Conservation (phyloP, 192 early-diverging fungal genomes). For the Geranomyces michiganensis region DNA sequence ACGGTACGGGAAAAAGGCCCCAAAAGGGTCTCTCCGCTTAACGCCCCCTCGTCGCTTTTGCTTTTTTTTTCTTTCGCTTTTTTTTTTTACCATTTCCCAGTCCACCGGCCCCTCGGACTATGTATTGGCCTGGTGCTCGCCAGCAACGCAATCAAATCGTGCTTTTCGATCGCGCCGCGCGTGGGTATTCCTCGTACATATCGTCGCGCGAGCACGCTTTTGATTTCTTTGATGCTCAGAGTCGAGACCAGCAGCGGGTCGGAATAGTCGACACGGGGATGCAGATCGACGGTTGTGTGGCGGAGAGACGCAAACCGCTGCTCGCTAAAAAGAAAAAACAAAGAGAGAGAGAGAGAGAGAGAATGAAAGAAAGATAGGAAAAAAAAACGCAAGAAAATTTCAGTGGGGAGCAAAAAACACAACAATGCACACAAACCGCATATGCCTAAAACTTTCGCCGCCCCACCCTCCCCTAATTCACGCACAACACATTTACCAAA, state of each 20-base stretch:
- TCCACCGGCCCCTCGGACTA: slow-evolving; percentile 27
- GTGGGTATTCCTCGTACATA: slow-evolving; percentile 17
- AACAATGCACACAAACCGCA: no score
- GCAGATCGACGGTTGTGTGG: slow-evolving; percentile 28
- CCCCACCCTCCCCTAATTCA: no score
- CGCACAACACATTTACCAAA: slow-evolving; percentile 16
- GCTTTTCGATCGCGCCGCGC: slow-evolving; percentile 12
- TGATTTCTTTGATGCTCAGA: slow-evolving; percentile 39
- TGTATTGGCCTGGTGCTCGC: slow-evolving; percentile 3
- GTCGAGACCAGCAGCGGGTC: background rate
- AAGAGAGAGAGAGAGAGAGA: background rate
- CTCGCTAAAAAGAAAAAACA: background rate
- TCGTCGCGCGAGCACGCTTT: slow-evolving; percentile 30
- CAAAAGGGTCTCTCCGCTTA: no score
- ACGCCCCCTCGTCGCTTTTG: no score
- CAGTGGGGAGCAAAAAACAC: background rate
- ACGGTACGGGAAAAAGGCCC: no score
- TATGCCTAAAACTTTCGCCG: no score
- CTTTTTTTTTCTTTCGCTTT: slow-evolving; percentile 8
- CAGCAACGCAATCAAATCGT: slow-evolving; percentile 12
- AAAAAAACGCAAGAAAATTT: background rate
- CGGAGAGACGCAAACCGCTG: slow-evolving; percentile 33
- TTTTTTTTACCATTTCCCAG: slow-evolving; percentile 28
- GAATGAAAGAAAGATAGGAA: background rate
- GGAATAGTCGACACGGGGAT: slow-evolving; percentile 42